Evolutionary conservation across 1,284 basidiomycete species (phyloP).

Genomic region (Irpex sp.): DNA sequence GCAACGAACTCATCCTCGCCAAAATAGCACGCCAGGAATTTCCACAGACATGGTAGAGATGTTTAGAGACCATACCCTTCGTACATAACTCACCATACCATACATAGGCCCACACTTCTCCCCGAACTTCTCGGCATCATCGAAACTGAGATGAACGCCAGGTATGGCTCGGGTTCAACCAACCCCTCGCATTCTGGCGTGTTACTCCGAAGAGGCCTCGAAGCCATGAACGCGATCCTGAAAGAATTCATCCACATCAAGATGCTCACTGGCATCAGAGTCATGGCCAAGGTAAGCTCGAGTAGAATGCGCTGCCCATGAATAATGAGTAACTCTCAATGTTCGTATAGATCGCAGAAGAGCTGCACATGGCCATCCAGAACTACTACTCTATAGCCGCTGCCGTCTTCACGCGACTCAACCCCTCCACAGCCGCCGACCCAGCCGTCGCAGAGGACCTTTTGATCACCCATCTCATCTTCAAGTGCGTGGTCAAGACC

Average conservation of each 20-base stretch:
- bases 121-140: slow-evolving; percentile 51
- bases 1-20: slow-evolving; percentile 62
- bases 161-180: slow-evolving; percentile 40
- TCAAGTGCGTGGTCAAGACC: slow-evolving; percentile 64
- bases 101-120: slow-evolving; percentile 55
- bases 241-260: slow-evolving; percentile 67
- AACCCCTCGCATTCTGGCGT: slow-evolving; percentile 33
- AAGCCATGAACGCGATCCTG: slow-evolving; percentile 55
- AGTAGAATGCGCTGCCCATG: neutral
- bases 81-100: neutral
- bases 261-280: slow-evolving; percentile 57
- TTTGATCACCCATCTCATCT: slow-evolving; percentile 57
- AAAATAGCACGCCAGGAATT: slow-evolving; percentile 72
- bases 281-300: slow-evolving; percentile 50
- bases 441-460: slow-evolving; percentile 46
- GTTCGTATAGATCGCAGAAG: slow-evolving; percentile 45
- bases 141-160: slow-evolving; percentile 43
- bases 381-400: slow-evolving; percentile 55
- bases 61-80: neutral
- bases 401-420: slow-evolving; percentile 33
- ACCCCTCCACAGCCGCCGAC: slow-evolving; percentile 28
- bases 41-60: slow-evolving; percentile 54
- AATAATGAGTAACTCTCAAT: neutral
- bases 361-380: slow-evolving; percentile 47
- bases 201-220: slow-evolving; percentile 54